Base-by-base conservation (phyloP, 495 filamentous ascomycete species). In the Annulohypoxylon stygium region DNA sequence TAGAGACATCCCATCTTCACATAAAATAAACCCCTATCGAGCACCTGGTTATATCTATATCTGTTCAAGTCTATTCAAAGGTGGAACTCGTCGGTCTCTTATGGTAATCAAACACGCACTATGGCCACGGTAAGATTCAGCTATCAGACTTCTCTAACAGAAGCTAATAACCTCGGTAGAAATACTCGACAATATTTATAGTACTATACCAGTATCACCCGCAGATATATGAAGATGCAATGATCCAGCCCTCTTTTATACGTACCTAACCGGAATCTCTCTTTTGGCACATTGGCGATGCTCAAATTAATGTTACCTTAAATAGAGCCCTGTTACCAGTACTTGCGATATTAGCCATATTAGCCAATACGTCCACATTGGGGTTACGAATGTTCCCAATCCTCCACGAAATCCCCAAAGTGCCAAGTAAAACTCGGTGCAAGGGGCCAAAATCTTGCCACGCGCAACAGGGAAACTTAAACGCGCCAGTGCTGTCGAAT, bases 341-440 rank as follows among this genome's bases (percentile, higher is more conserved):
- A 4, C 39, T 47, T 4, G 39, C 63, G 47, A 76, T 70, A 71
- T 76, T 73, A 76, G 5, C 74, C 74, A 76, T 76, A 76, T 78
- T 78, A 75, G 60, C 68, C 68, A 66, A 64, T 65, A 57, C 66
- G 69, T 61, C 68, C 58, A 62, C 47, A 71, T 70, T 76, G 50
- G 70, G 53, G 61, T 39, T 37, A 67, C 51, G 62, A 68, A 61
- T 51, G 47, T 33, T 62, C 48, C 60, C 18, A 33, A 26, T 65
- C 50, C n/a, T 48, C 37, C 47, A 16, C 20, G 47, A 61, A 48
- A 65, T 71, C 53, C 68, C 64, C 59, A 75, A 73, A 76, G 47
- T 76, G 76, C 73, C 70, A 76, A 78, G 73, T 36, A 45, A 33
- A 74, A 62, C 70, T 74, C 65, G 59, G 61, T 61, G 60, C 54